These are phyloP conservation scores for Trametes maxima DNA, from an alignment of 768 basidiomycete genomes.

Conservation along the genomic window DNA sequence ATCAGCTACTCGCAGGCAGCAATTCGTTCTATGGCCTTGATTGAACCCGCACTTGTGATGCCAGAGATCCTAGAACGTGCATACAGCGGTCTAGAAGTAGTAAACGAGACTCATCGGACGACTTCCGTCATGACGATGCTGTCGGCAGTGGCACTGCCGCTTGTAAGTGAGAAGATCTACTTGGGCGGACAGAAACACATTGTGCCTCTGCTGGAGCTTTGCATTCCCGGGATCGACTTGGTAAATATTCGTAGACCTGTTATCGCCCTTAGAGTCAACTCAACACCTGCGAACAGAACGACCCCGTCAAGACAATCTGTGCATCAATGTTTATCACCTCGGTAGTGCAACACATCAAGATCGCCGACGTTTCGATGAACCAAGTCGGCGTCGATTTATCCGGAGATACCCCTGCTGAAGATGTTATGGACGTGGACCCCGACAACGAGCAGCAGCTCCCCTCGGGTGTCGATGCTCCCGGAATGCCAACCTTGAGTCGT, in stretches of 20 bases:
- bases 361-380: conserved; percentile 72
- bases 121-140: conserved; percentile 89
- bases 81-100: conserved; percentile 86
- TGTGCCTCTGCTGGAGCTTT: conserved; percentile 83
- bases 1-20: conserved; percentile 81
- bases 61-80: conserved; percentile 90
- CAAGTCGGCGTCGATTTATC: conserved; percentile 58
- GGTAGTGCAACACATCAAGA: conserved; percentile 72
- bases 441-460: conserved; percentile 52
- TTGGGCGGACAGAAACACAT: conserved; percentile 87
- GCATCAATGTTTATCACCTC: conserved; percentile 78
- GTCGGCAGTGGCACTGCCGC: conserved; percentile 70
- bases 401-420: conserved; percentile 54
- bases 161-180: conserved; percentile 80
- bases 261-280: neutral
- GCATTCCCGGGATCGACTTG: conserved; percentile 89
- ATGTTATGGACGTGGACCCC: conserved; percentile 55
- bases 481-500: conserved; percentile 47
- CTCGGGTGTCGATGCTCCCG: conserved; percentile 48
- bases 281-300: conserved; percentile 52
- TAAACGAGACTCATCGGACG: conserved; percentile 95
- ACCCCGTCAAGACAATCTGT: conserved; percentile 78
- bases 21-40: conserved; percentile 72
- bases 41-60: conserved; percentile 86
- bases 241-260: conserved; percentile 41